Conservation (phyloP, 352 stramenopile genomes). For the Pelagophyceae sp. region DNA sequence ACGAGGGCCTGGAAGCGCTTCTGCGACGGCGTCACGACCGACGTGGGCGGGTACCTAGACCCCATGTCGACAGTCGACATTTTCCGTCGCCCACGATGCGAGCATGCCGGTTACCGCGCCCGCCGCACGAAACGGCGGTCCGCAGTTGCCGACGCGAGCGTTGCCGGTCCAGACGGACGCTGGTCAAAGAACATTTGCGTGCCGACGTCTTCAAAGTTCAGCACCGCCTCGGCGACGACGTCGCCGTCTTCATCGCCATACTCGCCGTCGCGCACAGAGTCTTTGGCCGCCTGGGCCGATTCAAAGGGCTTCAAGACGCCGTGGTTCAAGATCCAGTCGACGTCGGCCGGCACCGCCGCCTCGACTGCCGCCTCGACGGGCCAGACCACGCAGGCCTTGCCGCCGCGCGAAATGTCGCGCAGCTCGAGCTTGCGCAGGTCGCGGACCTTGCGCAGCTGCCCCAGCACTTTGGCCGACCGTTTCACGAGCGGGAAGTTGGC, state of each 20-base stretch:
- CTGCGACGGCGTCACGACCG: slow-evolving; percentile 64
- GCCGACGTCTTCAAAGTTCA: too few relatives aligned
- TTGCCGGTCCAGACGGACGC: too few relatives aligned
- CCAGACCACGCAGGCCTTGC: slow-evolving; percentile 17
- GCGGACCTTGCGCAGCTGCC: slow-evolving; percentile 26
- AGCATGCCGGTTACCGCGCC: not conserved
- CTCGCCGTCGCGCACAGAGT: not conserved
- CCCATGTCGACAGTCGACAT: not conserved
- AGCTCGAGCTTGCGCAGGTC: slow-evolving; percentile 36
- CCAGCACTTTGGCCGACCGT: slow-evolving; percentile 45
- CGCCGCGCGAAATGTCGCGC: slow-evolving; percentile 21
- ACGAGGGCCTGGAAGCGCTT: slow-evolving; percentile 71
- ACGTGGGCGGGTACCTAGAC: slow-evolving; percentile 72
- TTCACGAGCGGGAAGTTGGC: slow-evolving; percentile 68
- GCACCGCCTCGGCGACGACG: not conserved
- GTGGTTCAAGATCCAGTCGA: slow-evolving; percentile 39
- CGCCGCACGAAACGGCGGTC: too few relatives aligned
- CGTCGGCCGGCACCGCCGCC: slow-evolving; percentile 31
- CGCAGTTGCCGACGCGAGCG: too few relatives aligned
- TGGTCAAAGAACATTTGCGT: too few relatives aligned
- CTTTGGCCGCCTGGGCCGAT: too few relatives aligned
- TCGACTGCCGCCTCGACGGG: too few relatives aligned
- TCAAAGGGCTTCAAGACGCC: too few relatives aligned
- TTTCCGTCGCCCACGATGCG: not conserved
- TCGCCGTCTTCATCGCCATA: not conserved